Percentiles rank a stretch among this genome's conserved stretches.
Evolutionary conservation across 1,284 basidiomycete species (phyloP).

Genomic region (Vanrija humicola): DNA sequence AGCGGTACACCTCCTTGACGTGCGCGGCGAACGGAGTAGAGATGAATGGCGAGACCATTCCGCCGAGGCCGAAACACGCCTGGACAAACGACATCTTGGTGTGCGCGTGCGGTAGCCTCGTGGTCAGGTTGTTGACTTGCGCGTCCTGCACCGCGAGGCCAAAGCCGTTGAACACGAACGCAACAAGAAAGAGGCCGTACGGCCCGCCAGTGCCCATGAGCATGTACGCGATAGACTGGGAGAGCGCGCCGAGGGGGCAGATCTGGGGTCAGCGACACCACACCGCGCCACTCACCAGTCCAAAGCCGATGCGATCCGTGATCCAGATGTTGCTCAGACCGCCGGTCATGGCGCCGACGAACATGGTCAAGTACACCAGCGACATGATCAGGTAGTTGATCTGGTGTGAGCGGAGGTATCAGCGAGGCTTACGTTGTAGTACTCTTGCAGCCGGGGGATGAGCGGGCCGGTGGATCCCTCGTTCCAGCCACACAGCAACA

Average conservation of each 20-base stretch:
- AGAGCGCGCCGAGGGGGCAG: conserved; percentile 6
- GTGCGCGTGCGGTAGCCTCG: conserved; percentile 14
- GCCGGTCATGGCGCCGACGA: conserved; percentile 8
- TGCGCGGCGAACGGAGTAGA: conserved; percentile 58
- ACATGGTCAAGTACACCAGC: conserved; percentile 8
- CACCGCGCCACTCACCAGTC: conserved; percentile 50
- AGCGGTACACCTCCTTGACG: conserved; percentile 8
- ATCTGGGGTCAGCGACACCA: neutral
- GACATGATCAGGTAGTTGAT: conserved; percentile 19
- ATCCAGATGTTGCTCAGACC: conserved; percentile 54
- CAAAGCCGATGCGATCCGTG: conserved; percentile 59
- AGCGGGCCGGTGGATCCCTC: conserved; percentile 15
- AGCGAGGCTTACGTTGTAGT: conserved; percentile 11
- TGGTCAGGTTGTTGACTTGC: conserved; percentile 17
- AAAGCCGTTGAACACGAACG: conserved; percentile 12
- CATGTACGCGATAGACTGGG: conserved; percentile 4
- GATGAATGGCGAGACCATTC: conserved; percentile 59
- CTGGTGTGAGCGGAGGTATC: neutral
- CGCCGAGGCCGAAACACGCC: conserved; percentile 54
- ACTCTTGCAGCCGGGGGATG: conserved; percentile 14
- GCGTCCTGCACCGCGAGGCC: conserved; percentile 17
- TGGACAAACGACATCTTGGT: conserved; percentile 22
- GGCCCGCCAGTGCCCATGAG: conserved; percentile 10
- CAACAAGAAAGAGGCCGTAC: conserved; percentile 11
- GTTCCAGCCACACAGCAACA: conserved; percentile 19